Evolutionary conservation across 2,329 filamentous ascomycete genomes (phyloP).

Genomic region (Diplodia seriata): DNA sequence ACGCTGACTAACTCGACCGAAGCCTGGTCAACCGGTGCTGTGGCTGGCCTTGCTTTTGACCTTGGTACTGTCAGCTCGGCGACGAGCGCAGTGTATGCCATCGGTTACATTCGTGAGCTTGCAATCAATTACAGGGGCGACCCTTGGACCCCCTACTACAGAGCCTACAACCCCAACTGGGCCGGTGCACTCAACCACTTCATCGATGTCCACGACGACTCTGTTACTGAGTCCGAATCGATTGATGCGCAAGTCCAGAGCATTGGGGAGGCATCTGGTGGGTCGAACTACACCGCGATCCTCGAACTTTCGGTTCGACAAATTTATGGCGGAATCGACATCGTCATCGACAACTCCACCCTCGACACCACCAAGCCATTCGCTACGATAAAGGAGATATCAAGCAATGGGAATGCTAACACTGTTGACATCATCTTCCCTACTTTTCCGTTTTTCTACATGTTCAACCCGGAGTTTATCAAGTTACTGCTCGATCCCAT

Average conservation of each 20-base stretch:
- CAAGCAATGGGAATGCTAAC: constrained; percentile 53
- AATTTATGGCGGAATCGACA: constrained; percentile 51
- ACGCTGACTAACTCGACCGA: constrained; percentile 38
- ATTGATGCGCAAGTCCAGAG: constrained; percentile 40
- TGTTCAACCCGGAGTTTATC: constrained; percentile 53
- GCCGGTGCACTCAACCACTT: constrained; percentile 49
- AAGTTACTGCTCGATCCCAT: constrained; percentile 54
- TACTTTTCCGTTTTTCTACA: constrained; percentile 53
- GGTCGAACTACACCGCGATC: constrained; percentile 52
- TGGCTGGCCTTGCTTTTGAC: constrained; percentile 51
- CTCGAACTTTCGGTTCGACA: constrained; percentile 52
- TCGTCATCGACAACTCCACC: constrained; percentile 48
- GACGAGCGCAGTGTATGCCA: constrained; percentile 50
- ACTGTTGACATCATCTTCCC: constrained; percentile 55
- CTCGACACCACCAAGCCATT: constrained; percentile 43
- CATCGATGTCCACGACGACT: constrained; percentile 50
- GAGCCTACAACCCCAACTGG: constrained; percentile 45
- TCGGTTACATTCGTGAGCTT: constrained; percentile 51
- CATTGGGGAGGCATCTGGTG: constrained; percentile 38
- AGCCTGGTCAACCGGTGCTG: constrained; percentile 41
- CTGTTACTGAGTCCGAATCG: constrained; percentile 44
- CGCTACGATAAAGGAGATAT: constrained; percentile 54
- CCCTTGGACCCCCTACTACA: constrained; percentile 52
- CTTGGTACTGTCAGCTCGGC: constrained; percentile 43
- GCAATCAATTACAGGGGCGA: constrained; percentile 52